A percentile compares a stretch with the other conserved stretches of the same genome.
Evolutionary conservation across 192 early-diverging fungal genomes (phyloP).

Genomic region (Entophlyctis luteolus): DNA sequence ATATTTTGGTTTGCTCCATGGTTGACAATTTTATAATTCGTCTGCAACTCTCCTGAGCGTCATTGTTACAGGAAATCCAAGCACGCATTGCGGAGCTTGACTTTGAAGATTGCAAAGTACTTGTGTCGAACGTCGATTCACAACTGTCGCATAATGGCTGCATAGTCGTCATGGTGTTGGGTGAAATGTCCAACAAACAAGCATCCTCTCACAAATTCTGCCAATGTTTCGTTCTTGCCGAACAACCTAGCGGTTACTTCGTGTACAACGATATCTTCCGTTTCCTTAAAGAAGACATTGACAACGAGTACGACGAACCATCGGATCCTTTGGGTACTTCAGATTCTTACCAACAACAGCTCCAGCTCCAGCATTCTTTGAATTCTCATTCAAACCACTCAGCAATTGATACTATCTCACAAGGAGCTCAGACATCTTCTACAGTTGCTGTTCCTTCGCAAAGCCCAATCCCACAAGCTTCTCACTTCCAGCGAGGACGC

Average conservation of each 20-base stretch:
- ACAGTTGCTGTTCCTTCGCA: no score
- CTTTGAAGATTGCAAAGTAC: conserved; percentile 82
- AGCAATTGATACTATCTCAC: conserved; percentile 9
- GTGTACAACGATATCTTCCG: conserved; percentile 93
- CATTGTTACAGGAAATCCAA: conserved; percentile 70
- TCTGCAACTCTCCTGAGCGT: no score
- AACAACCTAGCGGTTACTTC: conserved; percentile 87
- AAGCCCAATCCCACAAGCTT: no score
- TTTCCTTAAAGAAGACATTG: conserved; percentile 84
- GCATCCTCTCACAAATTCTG: conserved; percentile 79
- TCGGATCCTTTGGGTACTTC: conserved; percentile 24
- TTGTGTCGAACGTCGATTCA: conserved; percentile 82
- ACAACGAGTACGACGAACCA: conserved; percentile 53
- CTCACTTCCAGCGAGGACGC: conserved; percentile 8
- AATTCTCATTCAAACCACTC: conserved; percentile 19
- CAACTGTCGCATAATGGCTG: conserved; percentile 69
- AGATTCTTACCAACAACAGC: conserved; percentile 3
- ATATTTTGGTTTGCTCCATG: no score
- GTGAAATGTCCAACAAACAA: conserved; percentile 84
- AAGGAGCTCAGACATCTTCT: no score
- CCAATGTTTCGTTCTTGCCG: conserved; percentile 87
- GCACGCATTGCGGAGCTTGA: conserved; percentile 67
- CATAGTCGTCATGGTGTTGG: conserved; percentile 87
- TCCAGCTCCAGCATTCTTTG: background rate
- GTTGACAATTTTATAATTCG: no score